These are phyloP conservation scores for Carex littledalei DNA, from an alignment of 176 grass and related monocot genomes.

Conservation along the genomic window DNA sequence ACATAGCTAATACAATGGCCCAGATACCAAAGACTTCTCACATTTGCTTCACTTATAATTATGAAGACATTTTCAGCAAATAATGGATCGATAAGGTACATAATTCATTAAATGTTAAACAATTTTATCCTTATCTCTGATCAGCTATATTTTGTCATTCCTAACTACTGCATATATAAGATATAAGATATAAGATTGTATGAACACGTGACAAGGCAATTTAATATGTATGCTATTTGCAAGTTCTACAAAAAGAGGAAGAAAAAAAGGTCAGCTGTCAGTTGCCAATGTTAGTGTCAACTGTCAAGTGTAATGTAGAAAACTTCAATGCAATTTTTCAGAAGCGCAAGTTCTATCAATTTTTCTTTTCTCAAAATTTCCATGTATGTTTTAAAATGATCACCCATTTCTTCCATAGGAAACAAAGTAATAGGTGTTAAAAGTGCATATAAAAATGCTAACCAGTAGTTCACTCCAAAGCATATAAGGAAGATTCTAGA, in stretches of 20 bases:
- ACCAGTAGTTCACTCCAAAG: conserved; percentile 99
- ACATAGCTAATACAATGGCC: too few species aligned
- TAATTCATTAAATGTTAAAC: neutral
- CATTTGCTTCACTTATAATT: neutral
- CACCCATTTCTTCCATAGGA: neutral
- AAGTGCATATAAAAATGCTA: conserved; percentile 29
- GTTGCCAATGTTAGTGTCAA: neutral
- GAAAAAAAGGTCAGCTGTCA: neutral
- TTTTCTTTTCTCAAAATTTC: neutral
- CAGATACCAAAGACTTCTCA: neutral
- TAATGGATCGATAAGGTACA: neutral
- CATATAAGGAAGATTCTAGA: conserved; percentile 97
- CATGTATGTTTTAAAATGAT: neutral
- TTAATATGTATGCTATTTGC: neutral
- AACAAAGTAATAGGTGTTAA: neutral
- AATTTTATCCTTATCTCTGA: neutral
- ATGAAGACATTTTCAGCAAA: neutral
- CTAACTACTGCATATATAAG: neutral
- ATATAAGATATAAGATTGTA: neutral
- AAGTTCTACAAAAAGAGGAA: neutral
- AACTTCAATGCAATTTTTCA: neutral
- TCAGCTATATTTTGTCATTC: neutral
- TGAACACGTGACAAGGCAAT: neutral
- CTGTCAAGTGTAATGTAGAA: neutral
- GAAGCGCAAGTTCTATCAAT: neutral